Conservation (phyloP, 2,329 filamentous ascomycete genomes). For the Botrytis fabae region DNA sequence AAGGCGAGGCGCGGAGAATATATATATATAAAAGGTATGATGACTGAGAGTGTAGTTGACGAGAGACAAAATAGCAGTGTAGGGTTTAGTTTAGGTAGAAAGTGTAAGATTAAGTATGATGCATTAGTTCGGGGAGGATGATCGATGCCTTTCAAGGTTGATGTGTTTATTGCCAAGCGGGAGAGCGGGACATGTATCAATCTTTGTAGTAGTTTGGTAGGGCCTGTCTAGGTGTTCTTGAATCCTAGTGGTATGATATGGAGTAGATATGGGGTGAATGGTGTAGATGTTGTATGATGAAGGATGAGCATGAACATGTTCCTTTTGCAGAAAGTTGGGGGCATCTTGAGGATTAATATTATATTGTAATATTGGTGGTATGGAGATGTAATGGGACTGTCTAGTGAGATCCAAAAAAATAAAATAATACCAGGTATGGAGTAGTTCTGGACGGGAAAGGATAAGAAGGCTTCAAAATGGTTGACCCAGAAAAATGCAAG, state of each 20-base stretch:
- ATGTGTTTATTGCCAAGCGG: conserved; percentile 23
- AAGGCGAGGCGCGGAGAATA: conserved; percentile 31
- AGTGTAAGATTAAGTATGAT: conserved; percentile 37
- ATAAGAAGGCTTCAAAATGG: conserved; percentile 3
- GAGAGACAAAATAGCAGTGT: conserved; percentile 24
- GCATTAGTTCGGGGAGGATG: conserved; percentile 33
- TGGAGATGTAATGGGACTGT: conserved; percentile 11
- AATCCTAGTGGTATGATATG: conserved; percentile 10
- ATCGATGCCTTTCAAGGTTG: conserved; percentile 27
- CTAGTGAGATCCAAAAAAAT: conserved; percentile 10
- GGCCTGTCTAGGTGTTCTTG: not conserved
- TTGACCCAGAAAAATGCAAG: conserved; percentile 10
- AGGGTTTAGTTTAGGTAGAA: conserved; percentile 19
- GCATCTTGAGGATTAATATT: conserved; percentile 18
- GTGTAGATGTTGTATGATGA: conserved; percentile 11
- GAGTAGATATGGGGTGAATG: conserved; percentile 15
- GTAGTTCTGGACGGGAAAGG: conserved; percentile 11
- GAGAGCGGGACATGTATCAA: conserved; percentile 17
- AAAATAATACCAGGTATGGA: not conserved
- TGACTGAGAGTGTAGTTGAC: conserved; percentile 14
- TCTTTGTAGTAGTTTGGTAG: conserved; percentile 8
- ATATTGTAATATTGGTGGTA: conserved; percentile 11
- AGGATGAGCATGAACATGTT: conserved; percentile 11
- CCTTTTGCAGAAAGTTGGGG: conserved; percentile 17
- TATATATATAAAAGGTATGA: conserved; percentile 32